Evolutionary conservation across 805 yeast genomes (phyloP), one percentile per base, ranked within the genome.

Genomic region (Yamadazyma philogaea): DNA sequence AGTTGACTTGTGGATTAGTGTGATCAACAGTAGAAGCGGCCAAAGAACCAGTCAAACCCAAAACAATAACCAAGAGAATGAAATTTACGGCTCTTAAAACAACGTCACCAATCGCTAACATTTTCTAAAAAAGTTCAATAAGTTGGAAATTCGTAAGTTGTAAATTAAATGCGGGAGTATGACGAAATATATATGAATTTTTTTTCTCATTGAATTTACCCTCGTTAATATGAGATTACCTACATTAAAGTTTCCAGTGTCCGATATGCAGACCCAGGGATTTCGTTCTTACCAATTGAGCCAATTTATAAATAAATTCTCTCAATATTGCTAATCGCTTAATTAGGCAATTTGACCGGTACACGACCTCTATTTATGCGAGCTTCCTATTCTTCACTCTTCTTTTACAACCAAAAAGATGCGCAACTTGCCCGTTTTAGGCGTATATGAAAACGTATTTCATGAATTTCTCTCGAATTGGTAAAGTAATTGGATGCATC

Each of bases 21-120:
- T 78, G 81, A 44, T 44, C 40, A 30, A 57, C 54, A 28, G 78
- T 68, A 48, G 84, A 77, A 47, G 87, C 86, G 45, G 87, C 83
- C 57, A 91, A 78, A n/a, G 93, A 84, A 53, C 89, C 96, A 51
- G 93, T 79, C 57, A 91, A 75, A 64, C 96, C 99, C 49, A 93
- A 79, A 43, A 82, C 78, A 57, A 90, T 79, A 46, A 81, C 81
- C 50, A 89, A 76, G 68, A 87, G 82, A 56, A 79, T 70, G 58
- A 90, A 84, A 75, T 87, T 85, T 40, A 82, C 54, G 34, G 66
- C 70, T 74, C 99, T 86, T 56, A 89, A 76, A 50, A 81, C 65
- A 54, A 82, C 70, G 69, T 89, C 96, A 56, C 84, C 82, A 57
- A 80, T 75, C 43, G 89, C 81, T 62, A 84, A 74, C 77, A 78